A percentile compares a stretch with the other conserved stretches of the same genome.
Conservation (phyloP, 2,329 filamentous ascomycete genomes). For the Aspergillus brasiliensis region DNA sequence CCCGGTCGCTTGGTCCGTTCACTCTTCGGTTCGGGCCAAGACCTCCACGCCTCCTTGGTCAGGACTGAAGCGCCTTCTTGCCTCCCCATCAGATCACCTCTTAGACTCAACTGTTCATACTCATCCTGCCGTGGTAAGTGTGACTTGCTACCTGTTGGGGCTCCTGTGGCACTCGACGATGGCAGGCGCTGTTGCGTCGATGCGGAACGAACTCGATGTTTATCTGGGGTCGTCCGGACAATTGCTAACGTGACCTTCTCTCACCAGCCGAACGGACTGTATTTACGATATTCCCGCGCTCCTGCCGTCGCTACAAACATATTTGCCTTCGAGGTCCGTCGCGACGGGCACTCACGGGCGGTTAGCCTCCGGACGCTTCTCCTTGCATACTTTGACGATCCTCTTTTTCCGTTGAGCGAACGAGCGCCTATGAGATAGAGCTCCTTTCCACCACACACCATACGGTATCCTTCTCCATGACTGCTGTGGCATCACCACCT, state of each 20-base stretch:
- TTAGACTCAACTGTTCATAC: conserved; percentile 15
- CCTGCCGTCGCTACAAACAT: conserved; percentile 10
- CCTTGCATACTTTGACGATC: neutral
- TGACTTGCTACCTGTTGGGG: neutral
- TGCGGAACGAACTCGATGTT: conserved; percentile 13
- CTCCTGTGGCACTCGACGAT: neutral
- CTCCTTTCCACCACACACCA: conserved; percentile 10
- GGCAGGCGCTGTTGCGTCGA: conserved; percentile 8
- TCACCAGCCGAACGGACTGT: conserved; percentile 20
- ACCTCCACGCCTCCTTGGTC: conserved; percentile 33
- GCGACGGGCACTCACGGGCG: conserved; percentile 9
- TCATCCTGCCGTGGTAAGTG: conserved; percentile 21
- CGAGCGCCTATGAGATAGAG: conserved; percentile 20
- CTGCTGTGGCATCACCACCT: conserved; percentile 66
- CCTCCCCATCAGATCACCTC: conserved; percentile 19
- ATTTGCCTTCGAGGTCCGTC: conserved; percentile 5
- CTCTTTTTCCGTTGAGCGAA: neutral
- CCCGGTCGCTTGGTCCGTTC: conserved; percentile 30
- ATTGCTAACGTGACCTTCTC: conserved; percentile 38
- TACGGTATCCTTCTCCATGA: conserved; percentile 53
- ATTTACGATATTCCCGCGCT: conserved; percentile 12
- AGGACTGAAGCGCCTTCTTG: conserved; percentile 21
- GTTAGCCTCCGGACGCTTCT: conserved; percentile 1
- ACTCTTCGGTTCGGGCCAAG: conserved; percentile 32
- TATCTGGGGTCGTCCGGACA: conserved; percentile 25